These are phyloP conservation scores for Aspergillus affinis DNA, from an alignment of 495 filamentous ascomycete genomes.

Conservation along the genomic window DNA sequence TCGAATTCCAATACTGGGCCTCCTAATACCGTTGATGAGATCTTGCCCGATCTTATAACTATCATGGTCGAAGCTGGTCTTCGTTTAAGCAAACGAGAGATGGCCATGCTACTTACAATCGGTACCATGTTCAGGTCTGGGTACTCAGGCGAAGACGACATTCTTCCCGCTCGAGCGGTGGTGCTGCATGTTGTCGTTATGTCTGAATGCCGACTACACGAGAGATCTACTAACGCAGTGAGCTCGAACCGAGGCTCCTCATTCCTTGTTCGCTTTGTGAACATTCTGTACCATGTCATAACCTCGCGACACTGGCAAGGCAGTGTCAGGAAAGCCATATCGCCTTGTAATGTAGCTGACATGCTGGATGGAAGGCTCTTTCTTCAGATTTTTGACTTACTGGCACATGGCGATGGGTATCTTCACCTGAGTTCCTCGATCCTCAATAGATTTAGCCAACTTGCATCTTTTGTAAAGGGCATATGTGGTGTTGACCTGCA, in stretches of 20 bases:
- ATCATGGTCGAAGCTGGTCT: not conserved
- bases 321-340: slow-evolving; percentile 11
- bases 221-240: slow-evolving; percentile 1
- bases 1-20: not conserved
- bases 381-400: slow-evolving; percentile 17
- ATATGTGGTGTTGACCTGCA: slow-evolving; percentile 7
- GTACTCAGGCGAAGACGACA: not conserved
- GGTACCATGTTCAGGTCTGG: slow-evolving; percentile 1
- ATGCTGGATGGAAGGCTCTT: slow-evolving; percentile 66
- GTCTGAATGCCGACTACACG: slow-evolving; percentile 13
- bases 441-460: not conserved
- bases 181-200: slow-evolving; percentile 17
- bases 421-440: not conserved
- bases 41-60: not conserved
- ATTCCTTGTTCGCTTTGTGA: slow-evolving; percentile 10
- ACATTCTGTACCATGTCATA: not conserved
- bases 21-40: not conserved
- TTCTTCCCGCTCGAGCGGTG: slow-evolving; percentile 7
- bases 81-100: slow-evolving; percentile 14
- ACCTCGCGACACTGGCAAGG: slow-evolving; percentile 17
- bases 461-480: not conserved
- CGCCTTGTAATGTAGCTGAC: slow-evolving; percentile 53
- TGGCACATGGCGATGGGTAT: not conserved
- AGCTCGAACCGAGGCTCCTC: not conserved
- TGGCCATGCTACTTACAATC: slow-evolving; percentile 4